Percentiles rank a stretch among this genome's conserved stretches.
These are phyloP conservation scores for Uncinocarpus reesii DNA, from an alignment of 2,329 filamentous ascomycete genomes.

Conservation along the genomic window DNA sequence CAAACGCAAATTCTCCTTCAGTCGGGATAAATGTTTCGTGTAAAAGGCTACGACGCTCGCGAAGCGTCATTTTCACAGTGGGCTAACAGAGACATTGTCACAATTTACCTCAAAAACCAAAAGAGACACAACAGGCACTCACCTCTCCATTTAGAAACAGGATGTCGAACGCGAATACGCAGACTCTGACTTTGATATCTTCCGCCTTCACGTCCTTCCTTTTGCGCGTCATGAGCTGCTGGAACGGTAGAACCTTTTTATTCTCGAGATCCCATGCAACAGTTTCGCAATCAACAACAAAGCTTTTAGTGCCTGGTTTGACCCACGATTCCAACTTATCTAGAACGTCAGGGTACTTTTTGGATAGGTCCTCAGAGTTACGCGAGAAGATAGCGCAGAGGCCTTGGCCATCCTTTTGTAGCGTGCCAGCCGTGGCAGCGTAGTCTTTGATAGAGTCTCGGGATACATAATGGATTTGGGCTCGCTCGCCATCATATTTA, in stretches of 20 bases:
- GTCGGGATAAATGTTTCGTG: constrained; percentile 60
- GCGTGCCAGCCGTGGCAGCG: constrained; percentile 48
- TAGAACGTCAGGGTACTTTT: constrained; percentile 95
- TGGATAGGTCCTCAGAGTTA: constrained; percentile 92
- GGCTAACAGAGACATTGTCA: constrained; percentile 37
- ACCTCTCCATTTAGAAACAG: constrained; percentile 84
- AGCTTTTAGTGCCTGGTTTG: constrained; percentile 79
- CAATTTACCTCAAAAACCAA: background rate
- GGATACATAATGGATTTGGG: constrained; percentile 96
- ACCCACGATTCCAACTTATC: constrained; percentile 82
- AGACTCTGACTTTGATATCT: constrained; percentile 93
- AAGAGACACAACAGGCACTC: constrained; percentile 16
- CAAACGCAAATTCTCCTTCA: constrained; percentile 86
- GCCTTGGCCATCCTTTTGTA: constrained; percentile 56
- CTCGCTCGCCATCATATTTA: constrained; percentile 95
- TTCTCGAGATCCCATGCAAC: constrained; percentile 91
- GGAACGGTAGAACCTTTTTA: constrained; percentile 94
- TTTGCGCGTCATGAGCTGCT: constrained; percentile 96
- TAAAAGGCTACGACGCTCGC: constrained; percentile 70
- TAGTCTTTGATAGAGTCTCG: constrained; percentile 64
- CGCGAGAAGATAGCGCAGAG: constrained; percentile 91
- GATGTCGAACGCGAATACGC: constrained; percentile 91
- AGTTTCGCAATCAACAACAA: constrained; percentile 96
- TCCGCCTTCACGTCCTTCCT: constrained; percentile 93
- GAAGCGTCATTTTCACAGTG: constrained; percentile 74